phyloP scores from a whole-genome alignment of 768 basidiomycete species.

The Sporobolomyces roseus region DNA sequence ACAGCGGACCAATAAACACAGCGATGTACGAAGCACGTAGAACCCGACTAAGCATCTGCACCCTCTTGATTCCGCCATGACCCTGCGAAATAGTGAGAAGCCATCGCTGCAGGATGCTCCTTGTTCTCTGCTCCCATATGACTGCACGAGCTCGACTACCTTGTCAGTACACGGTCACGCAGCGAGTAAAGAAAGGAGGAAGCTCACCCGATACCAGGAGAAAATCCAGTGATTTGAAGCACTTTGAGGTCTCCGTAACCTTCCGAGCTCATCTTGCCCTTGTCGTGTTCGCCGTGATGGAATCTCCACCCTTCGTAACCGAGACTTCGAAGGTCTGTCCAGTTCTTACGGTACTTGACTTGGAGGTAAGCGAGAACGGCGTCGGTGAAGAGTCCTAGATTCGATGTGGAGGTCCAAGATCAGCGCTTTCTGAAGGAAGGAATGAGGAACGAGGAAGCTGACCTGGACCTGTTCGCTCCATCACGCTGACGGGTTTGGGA shows the following conservation, averaged over 20 bases:
- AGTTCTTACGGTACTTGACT: conserved; percentile 48
- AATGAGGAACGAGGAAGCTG: not conserved
- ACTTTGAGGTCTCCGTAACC: conserved; percentile 50
- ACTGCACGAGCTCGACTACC: not conserved
- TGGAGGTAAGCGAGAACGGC: conserved; percentile 50
- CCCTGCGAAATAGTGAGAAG: conserved; percentile 43
- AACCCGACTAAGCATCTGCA: conserved; percentile 3
- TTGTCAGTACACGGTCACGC: too few relatives aligned
- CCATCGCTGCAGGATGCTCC: conserved; percentile 45
- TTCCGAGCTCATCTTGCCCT: conserved; percentile 38
- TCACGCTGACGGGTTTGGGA: conserved; percentile 48
- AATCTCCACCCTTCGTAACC: conserved; percentile 28
- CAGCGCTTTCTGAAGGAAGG: too few relatives aligned
- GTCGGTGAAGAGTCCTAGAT: conserved; percentile 46
- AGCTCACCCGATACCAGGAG: conserved; percentile 46
- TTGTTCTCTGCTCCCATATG: conserved; percentile 44
- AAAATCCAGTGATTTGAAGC: conserved; percentile 49
- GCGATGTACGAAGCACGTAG: not conserved
- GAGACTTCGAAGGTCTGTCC: conserved; percentile 49
- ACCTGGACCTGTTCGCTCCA: conserved; percentile 53
- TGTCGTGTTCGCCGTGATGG: conserved; percentile 11
- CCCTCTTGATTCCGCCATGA: conserved; percentile 41
- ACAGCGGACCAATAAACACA: not conserved
- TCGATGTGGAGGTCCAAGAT: too few relatives aligned
- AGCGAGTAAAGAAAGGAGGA: not conserved